phyloP scores from a whole-genome alignment of 306 rosid genomes.

The Citrullus amarus region DNA sequence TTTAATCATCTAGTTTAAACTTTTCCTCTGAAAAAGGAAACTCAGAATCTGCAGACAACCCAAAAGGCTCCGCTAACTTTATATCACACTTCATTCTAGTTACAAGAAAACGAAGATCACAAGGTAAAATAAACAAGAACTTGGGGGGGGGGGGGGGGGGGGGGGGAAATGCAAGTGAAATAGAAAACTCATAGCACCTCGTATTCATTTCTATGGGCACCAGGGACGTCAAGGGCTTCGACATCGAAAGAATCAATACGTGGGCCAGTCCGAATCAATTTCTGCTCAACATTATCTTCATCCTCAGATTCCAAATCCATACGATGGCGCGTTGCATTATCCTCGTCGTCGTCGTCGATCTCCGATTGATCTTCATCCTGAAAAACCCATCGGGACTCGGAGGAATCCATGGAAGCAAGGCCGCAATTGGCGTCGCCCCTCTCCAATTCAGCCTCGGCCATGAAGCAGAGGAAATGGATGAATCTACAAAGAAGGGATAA shows the following conservation, averaged over 20 bases:
- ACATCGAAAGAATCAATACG: constrained; percentile 91
- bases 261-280: constrained; percentile 84
- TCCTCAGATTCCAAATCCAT: constrained; percentile 50
- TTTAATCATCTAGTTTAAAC: neutral
- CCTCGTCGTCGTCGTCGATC: constrained; percentile 26
- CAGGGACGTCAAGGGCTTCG: constrained; percentile 94
- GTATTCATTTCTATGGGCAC: constrained; percentile 54
- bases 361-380: constrained; percentile 46
- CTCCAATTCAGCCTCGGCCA: constrained; percentile 20
- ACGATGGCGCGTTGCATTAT: neutral
- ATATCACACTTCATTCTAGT: neutral
- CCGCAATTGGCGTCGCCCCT: constrained; percentile 25
- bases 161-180: neutral
- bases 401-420: constrained; percentile 30
- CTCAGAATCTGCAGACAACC: neutral
- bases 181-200: constrained; percentile 34
- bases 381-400: constrained; percentile 52
- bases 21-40: neutral
- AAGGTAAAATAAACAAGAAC: neutral
- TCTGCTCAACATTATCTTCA: constrained; percentile 69
- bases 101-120: neutral
- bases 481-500: neutral
- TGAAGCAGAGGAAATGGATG: neutral
- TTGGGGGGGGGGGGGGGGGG: too few species aligned
- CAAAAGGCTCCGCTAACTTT: neutral